Base-by-base conservation (phyloP, 495 filamentous ascomycete species). In the Lindgomyces ingoldianus region DNA sequence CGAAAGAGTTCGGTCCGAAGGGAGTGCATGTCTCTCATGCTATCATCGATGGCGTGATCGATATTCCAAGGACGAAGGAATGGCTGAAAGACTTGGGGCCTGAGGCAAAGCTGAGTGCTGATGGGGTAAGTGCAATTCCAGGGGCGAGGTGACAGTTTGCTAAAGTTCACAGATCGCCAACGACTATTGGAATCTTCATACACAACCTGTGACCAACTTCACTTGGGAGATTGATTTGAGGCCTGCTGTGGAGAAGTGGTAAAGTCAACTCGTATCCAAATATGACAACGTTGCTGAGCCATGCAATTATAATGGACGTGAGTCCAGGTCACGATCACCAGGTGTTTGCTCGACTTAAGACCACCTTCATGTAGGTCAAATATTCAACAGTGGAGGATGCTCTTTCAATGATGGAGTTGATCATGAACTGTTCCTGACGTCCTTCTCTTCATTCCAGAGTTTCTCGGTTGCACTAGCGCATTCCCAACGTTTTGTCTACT, bases 1-100 rank as follows among this genome's bases (percentile, higher is more conserved):
- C 91, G 0, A 82, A 87, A 58, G 93, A 98, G 74, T 98, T 95
- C 73, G 90, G 89, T 0, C 93, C 93, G 0, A 81, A 91, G 72
- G 93, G 93, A 2, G 83, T 98, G 9, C 93, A 98, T 75, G 88
- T 98, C 3, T 83, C 87, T 6, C 93, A 96, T 76, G 84, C 86
- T 4, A 85, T 96, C 58, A 85, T 96, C 58, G 92, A 97, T 72
- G 91, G 91, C 2, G 83, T 93, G 16, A 96, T 97, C 77, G 90
- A 96, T 76, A 90, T 89, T 48, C 89, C 89, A 1, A 75, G 84
- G 57, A 91, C 86, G 18, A 87, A 85, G 71, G 81, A 76, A 1
- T 89, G 75, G 64, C 70, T 72, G 3, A 81, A 84, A 49, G 87
- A 89, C 59, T 76, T 74, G 12, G 65, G 67, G 22, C 75, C 81